Conservation (phyloP, 148 eudicot genomes). For the Cornus controversa region DNA sequence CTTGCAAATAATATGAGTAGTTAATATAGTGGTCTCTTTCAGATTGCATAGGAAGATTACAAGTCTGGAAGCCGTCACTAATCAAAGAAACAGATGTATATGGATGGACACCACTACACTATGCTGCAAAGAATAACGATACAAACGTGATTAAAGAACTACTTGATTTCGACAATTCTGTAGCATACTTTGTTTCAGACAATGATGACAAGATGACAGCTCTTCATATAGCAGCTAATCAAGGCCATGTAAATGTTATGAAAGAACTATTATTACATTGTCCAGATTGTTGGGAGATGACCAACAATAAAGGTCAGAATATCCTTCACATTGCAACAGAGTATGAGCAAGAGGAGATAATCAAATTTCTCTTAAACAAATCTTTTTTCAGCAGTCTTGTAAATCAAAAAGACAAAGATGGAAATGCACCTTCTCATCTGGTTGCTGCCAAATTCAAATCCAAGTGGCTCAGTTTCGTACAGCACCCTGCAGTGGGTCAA, state of each 20-base stretch:
- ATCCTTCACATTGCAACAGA: neutral
- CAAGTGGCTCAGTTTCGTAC: too few species aligned
- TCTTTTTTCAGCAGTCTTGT: neutral
- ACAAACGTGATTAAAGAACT: neutral
- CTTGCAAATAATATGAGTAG: too few species aligned
- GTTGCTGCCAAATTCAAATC: too few species aligned
- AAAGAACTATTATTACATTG: neutral
- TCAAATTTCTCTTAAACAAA: neutral
- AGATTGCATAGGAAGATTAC: neutral
- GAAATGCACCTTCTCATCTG: neutral
- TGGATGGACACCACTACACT: conserved; percentile 12
- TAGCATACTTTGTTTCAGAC: neutral
- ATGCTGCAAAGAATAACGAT: neutral
- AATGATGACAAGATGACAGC: neutral
- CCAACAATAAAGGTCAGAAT: neutral
- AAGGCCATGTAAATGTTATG: neutral
- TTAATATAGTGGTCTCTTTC: too few species aligned
- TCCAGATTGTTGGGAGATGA: conserved; percentile 11
- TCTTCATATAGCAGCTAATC: neutral
- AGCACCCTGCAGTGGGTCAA: too few species aligned
- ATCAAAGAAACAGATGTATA: neutral
- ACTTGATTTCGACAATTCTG: neutral
- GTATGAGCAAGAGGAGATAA: too few species aligned
- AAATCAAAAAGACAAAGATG: neutral
- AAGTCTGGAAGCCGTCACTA: neutral